These are phyloP conservation scores for Boechera divaricarpa DNA, from an alignment of 345 rosid species.

Conservation along the genomic window DNA sequence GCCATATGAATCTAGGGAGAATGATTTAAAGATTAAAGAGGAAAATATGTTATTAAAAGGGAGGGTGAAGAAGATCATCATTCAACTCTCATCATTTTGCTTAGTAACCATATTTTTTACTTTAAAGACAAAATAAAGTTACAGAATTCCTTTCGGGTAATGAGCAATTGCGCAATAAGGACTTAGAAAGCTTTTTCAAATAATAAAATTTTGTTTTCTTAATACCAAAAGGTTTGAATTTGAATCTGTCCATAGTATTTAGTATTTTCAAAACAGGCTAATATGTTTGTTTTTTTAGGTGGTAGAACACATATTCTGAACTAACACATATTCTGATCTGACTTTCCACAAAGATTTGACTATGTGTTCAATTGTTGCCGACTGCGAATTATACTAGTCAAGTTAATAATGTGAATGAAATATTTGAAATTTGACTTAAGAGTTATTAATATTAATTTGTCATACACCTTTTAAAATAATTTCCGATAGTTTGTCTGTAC, in stretches of 20 bases:
- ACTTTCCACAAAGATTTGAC: not conserved
- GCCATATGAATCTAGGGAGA: slow-evolving; percentile 17
- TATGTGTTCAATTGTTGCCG: not conserved
- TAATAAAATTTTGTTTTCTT: not conserved
- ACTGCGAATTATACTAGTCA: not conserved
- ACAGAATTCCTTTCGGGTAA: not conserved
- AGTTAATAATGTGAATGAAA: not conserved
- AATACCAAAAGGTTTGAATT: not conserved
- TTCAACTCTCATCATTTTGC: slow-evolving; percentile 59
- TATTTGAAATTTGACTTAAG: not conserved
- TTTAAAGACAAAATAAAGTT: slow-evolving; percentile 13
- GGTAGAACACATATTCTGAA: not conserved
- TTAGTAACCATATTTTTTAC: slow-evolving; percentile 33
- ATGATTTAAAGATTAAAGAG: slow-evolving; percentile 22
- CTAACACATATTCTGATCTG: not conserved
- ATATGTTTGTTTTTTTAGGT: not conserved
- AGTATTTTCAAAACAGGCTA: not conserved
- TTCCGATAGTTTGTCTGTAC: not conserved
- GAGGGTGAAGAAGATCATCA: slow-evolving; percentile 42
- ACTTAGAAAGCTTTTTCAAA: not conserved
- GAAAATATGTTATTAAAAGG: not conserved
- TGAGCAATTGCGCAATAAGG: slow-evolving; percentile 11
- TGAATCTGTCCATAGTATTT: not conserved
- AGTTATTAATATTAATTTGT: not conserved
- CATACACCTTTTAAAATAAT: not conserved